phyloP scores from a whole-genome alignment of 2,329 filamentous ascomycete species.

The Neopestalotiopsis rosae region DNA sequence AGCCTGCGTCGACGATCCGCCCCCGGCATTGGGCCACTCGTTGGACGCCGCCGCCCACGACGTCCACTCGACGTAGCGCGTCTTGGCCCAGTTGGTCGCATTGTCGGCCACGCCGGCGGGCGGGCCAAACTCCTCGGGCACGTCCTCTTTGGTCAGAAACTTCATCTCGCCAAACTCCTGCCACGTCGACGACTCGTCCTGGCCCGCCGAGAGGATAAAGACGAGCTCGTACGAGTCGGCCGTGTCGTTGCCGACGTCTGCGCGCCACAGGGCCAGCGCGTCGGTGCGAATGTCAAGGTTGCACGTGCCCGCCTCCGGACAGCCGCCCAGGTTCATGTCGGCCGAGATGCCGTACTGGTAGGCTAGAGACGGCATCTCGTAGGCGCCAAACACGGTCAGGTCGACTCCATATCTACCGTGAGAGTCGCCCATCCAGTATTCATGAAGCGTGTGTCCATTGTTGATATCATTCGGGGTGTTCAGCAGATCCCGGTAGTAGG shows the following conservation, averaged over 20 bases:
- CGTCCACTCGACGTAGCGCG: constrained; percentile 58
- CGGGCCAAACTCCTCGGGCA: constrained; percentile 55
- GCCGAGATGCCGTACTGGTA: constrained; percentile 58
- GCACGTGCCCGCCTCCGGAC: constrained; percentile 48
- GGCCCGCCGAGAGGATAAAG: constrained; percentile 59
- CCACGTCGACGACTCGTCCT: constrained; percentile 61
- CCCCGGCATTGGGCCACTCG: constrained; percentile 60
- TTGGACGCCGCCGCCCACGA: constrained; percentile 56
- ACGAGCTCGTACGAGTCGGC: constrained; percentile 54
- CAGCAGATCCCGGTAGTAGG: constrained; percentile 55
- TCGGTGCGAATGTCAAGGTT: constrained; percentile 54
- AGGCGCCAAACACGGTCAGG: constrained; percentile 57
- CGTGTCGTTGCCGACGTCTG: constrained; percentile 55
- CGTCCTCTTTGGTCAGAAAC: constrained; percentile 51
- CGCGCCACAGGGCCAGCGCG: constrained; percentile 53
- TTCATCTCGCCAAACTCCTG: constrained; percentile 63
- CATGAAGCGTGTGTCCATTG: constrained; percentile 56
- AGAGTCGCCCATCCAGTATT: constrained; percentile 64
- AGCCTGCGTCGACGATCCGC: constrained; percentile 57
- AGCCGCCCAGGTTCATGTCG: constrained; percentile 53
- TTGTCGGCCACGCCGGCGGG: constrained; percentile 40
- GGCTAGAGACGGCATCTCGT: constrained; percentile 50
- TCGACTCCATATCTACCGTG: constrained; percentile 58
- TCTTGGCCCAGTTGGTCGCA: constrained; percentile 51
- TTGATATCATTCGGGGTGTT: constrained; percentile 56